Percentiles rank a stretch among this genome's conserved stretches.
Conservation (phyloP, 805 yeast species). For the Candida morakotiae region DNA sequence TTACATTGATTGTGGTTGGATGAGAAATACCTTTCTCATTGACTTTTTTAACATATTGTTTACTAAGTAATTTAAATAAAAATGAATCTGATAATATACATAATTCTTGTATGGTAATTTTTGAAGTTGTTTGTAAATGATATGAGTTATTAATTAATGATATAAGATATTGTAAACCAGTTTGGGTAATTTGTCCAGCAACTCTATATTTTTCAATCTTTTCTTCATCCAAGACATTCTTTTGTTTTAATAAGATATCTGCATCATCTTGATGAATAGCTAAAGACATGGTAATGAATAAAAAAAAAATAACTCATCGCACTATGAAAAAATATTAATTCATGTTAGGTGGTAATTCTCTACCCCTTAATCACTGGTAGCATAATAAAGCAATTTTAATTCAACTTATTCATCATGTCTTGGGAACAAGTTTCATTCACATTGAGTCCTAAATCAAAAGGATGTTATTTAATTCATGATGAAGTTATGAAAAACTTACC, state of each 20-base stretch:
- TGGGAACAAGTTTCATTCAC: slow-evolving; percentile 63
- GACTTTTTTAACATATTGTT: slow-evolving; percentile 57
- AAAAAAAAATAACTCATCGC: slow-evolving; percentile 6
- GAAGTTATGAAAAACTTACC: slow-evolving; percentile 58
- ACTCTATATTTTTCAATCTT: slow-evolving; percentile 78
- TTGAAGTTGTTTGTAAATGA: slow-evolving; percentile 46
- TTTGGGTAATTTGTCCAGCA: slow-evolving; percentile 87
- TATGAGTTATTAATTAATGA: slow-evolving; percentile 69
- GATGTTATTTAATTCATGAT: slow-evolving; percentile 68
- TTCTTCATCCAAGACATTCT: slow-evolving; percentile 57
- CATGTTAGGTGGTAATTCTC: background rate
- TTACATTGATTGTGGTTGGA: slow-evolving; percentile 87
- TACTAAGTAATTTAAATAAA: slow-evolving; percentile 54
- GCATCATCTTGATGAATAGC: slow-evolving; percentile 74
- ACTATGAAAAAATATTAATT: background rate
- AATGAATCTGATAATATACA: slow-evolving; percentile 82
- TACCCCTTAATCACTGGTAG: no score
- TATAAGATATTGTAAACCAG: slow-evolving; percentile 64
- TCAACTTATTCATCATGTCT: slow-evolving; percentile 14
- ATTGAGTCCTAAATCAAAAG: slow-evolving; percentile 55
- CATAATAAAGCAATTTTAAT: background rate
- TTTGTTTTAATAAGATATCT: slow-evolving; percentile 65
- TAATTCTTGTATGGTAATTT: slow-evolving; percentile 59
- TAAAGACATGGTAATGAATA: slow-evolving; percentile 51
- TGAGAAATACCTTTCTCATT: slow-evolving; percentile 88